A percentile compares a stretch with the other conserved stretches of the same genome.
Evolutionary conservation across 495 filamentous ascomycete species (phyloP).

Genomic region (Hypoxylon cercidicola): DNA sequence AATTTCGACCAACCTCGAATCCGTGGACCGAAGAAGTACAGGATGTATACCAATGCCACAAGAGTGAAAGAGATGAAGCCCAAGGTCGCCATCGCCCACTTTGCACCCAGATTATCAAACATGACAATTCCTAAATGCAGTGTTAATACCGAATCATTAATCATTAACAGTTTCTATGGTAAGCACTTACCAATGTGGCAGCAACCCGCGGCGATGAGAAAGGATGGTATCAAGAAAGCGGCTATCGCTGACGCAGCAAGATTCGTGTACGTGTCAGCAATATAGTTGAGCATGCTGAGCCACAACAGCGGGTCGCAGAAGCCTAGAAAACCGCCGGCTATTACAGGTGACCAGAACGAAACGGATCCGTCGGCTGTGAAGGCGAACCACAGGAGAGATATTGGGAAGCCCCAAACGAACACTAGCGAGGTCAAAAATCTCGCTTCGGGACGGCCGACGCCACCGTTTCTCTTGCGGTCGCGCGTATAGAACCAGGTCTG

Average conservation of each 20-base stretch:
- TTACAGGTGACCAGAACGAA: slow-evolving; percentile 50
- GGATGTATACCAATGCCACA: slow-evolving; percentile 49
- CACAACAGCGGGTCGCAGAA: slow-evolving; percentile 52
- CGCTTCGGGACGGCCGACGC: slow-evolving; percentile 49
- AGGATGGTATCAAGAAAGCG: slow-evolving; percentile 53
- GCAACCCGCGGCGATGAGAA: slow-evolving; percentile 50
- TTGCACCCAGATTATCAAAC: slow-evolving; percentile 50
- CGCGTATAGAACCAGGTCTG: slow-evolving; percentile 52
- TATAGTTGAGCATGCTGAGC: slow-evolving; percentile 53
- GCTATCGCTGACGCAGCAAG: slow-evolving; percentile 51
- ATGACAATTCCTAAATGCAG: slow-evolving; percentile 48
- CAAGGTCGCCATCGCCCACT: slow-evolving; percentile 51
- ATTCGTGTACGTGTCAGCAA: slow-evolving; percentile 53
- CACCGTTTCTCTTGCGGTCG: slow-evolving; percentile 44
- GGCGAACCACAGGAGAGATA: slow-evolving; percentile 52
- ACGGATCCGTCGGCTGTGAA: slow-evolving; percentile 51
- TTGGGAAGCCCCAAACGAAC: slow-evolving; percentile 52
- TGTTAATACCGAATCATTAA: slow-evolving; percentile 10
- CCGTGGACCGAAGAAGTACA: slow-evolving; percentile 51
- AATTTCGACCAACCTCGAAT: slow-evolving; percentile 41
- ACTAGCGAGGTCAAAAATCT: slow-evolving; percentile 51
- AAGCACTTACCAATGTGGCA: slow-evolving; percentile 46
- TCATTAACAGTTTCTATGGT: neutral
- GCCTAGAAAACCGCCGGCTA: slow-evolving; percentile 48
- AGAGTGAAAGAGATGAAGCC: slow-evolving; percentile 51